A percentile compares a stretch with the other conserved stretches of the same genome.
Evolutionary conservation across 805 yeast species (phyloP).

Genomic region (Starmera amethionina): DNA sequence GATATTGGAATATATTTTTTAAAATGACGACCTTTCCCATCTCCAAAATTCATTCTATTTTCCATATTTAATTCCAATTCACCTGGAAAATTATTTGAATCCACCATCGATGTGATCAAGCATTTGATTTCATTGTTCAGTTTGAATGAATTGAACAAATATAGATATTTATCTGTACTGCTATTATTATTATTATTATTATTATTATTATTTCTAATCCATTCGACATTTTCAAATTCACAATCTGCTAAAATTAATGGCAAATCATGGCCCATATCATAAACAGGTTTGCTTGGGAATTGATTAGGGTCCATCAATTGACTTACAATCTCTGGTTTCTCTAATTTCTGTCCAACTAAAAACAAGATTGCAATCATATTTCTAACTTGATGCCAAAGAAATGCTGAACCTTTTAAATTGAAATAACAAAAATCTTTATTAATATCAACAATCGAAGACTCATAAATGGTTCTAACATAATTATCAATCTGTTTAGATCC

Average conservation of each 20-base stretch:
- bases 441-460: conserved; percentile 35
- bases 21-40: conserved; percentile 61
- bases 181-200: no score
- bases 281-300: conserved; percentile 63
- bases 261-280: conserved; percentile 82
- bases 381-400: conserved; percentile 96
- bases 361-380: conserved; percentile 86
- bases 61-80: conserved; percentile 11
- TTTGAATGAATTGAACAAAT: conserved; percentile 38
- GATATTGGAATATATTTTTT: conserved; percentile 46
- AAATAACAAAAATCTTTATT: conserved; percentile 48
- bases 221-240: conserved; percentile 57
- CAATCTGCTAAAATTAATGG: conserved; percentile 88
- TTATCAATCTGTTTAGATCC: conserved; percentile 88
- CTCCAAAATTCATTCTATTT: conserved; percentile 51
- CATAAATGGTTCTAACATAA: conserved; percentile 52
- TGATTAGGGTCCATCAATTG: conserved; percentile 48
- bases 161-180: conserved; percentile 30
- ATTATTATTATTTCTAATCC: conserved; percentile 37
- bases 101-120: conserved; percentile 29
- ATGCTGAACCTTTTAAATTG: conserved; percentile 80
- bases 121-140: conserved; percentile 50
- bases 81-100: conserved; percentile 10
- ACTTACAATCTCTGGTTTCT: conserved; percentile 45
- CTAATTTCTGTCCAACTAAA: conserved; percentile 70